Conservation (phyloP, 768 basidiomycete genomes). For the Austroboletus festivus region DNA sequence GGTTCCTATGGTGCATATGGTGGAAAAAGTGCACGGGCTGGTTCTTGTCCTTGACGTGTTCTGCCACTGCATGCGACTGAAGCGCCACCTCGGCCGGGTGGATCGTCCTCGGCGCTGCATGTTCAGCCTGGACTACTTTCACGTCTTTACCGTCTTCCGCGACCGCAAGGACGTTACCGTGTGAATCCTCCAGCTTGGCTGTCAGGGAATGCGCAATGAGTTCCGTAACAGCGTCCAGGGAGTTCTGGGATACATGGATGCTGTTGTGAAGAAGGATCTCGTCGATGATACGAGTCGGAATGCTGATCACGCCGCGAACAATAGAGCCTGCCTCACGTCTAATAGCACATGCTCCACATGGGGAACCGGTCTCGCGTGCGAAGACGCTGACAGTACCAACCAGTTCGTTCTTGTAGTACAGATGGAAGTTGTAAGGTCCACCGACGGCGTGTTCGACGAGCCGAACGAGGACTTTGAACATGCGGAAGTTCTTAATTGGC, state of each 20-base stretch:
- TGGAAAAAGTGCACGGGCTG: constrained; percentile 22
- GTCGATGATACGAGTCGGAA: constrained; percentile 20
- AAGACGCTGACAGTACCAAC: constrained; percentile 26
- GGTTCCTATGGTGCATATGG: constrained; percentile 17
- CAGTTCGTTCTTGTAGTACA: constrained; percentile 15
- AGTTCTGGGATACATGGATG: background rate
- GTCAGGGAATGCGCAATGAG: constrained; percentile 14
- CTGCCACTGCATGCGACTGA: constrained; percentile 23
- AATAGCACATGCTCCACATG: constrained; percentile 24
- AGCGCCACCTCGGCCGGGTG: constrained; percentile 21
- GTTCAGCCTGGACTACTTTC: background rate
- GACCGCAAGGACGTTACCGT: constrained; percentile 12
- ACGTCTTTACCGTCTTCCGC: constrained; percentile 13
- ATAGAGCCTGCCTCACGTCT: constrained; percentile 17
- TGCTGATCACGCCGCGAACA: constrained; percentile 25
- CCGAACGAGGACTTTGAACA: constrained; percentile 24
- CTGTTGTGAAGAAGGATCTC: constrained; percentile 17
- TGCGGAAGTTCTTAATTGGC: constrained; percentile 22
- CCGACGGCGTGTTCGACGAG: constrained; percentile 25
- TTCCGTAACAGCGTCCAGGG: constrained; percentile 12
- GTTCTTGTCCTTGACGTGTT: constrained; percentile 10
- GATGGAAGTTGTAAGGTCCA: constrained; percentile 23
- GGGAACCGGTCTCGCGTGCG: constrained; percentile 18
- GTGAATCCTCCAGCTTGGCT: constrained; percentile 16
- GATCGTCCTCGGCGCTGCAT: constrained; percentile 9